A percentile compares a stretch with the other conserved stretches of the same genome.
Conservation (phyloP, 495 filamentous ascomycete species). For the Wilcoxina mikolae region DNA sequence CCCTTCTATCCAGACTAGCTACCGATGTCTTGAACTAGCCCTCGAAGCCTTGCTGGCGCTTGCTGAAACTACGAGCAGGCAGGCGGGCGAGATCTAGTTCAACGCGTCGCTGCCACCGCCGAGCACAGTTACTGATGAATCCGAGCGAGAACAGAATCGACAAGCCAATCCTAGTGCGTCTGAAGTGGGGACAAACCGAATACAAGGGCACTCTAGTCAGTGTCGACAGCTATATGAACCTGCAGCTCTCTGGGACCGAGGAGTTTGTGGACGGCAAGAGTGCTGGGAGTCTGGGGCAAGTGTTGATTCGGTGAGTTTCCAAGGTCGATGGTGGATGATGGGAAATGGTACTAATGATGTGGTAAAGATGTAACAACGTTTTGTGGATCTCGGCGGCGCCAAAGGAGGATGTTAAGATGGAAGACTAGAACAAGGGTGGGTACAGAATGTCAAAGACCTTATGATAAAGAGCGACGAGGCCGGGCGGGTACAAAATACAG, state of each 20-base stretch:
- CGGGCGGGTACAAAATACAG: too few relatives aligned
- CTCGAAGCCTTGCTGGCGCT: too few relatives aligned
- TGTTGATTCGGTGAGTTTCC: conserved; percentile 63
- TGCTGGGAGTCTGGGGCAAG: conserved; percentile 69
- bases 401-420: conserved; percentile 37
- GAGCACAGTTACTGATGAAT: conserved; percentile 5
- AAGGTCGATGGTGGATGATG: background rate
- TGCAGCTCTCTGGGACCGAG: conserved; percentile 75
- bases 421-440: conserved; percentile 28
- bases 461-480: too few relatives aligned
- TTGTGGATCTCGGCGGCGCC: conserved; percentile 54
- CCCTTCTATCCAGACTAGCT: conserved; percentile 15
- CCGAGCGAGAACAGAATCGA: conserved; percentile 47
- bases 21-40: too few relatives aligned
- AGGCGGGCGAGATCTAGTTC: background rate
- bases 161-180: conserved; percentile 71
- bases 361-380: conserved; percentile 76
- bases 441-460: too few relatives aligned
- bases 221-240: conserved; percentile 98
- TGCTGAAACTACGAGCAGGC: conserved; percentile 21
- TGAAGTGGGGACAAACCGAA: conserved; percentile 96
- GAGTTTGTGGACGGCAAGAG: conserved; percentile 83
- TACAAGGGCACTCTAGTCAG: conserved; percentile 84
- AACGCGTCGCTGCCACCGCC: background rate
- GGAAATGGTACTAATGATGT: conserved; percentile 17